Evolutionary conservation across 129 eudicot genomes (phyloP).

Genomic region (Chrysanthemum seticuspe): DNA sequence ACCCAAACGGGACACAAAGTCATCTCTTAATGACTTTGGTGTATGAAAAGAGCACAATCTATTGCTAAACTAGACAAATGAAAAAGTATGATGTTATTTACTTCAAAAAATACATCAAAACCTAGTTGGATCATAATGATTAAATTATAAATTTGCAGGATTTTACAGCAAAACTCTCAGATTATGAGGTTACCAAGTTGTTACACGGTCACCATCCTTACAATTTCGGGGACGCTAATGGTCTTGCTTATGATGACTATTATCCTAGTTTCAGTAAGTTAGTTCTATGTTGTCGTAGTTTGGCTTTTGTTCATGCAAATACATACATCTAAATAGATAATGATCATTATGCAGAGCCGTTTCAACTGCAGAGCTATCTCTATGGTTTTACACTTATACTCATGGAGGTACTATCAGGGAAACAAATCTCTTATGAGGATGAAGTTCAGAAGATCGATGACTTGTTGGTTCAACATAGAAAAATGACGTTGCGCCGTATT

Average conservation of each 20-base stretch:
- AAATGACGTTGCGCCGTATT: not conserved
- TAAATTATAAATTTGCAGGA: not conserved
- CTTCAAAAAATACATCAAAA: too few relatives aligned
- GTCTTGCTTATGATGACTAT: not conserved
- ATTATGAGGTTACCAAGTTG: not conserved
- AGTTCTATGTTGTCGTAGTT: not conserved
- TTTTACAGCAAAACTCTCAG: conserved; percentile 4
- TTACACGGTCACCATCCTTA: not conserved
- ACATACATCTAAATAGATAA: not conserved
- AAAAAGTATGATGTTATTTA: too few relatives aligned
- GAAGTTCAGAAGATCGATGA: not conserved
- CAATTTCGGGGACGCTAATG: not conserved
- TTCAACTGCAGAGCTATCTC: not conserved
- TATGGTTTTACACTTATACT: not conserved
- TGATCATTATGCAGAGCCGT: not conserved
- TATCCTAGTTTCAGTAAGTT: not conserved
- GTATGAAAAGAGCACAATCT: too few relatives aligned
- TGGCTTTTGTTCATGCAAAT: not conserved
- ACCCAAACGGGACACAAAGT: too few relatives aligned
- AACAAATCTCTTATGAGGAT: not conserved
- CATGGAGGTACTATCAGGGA: not conserved
- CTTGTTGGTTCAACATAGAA: not conserved
- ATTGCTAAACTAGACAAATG: too few relatives aligned
- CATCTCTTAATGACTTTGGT: too few relatives aligned
- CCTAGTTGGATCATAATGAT: too few relatives aligned